Evolutionary conservation across 2,329 filamentous ascomycete genomes (phyloP).

Genomic region (Fusarium hainanense): DNA sequence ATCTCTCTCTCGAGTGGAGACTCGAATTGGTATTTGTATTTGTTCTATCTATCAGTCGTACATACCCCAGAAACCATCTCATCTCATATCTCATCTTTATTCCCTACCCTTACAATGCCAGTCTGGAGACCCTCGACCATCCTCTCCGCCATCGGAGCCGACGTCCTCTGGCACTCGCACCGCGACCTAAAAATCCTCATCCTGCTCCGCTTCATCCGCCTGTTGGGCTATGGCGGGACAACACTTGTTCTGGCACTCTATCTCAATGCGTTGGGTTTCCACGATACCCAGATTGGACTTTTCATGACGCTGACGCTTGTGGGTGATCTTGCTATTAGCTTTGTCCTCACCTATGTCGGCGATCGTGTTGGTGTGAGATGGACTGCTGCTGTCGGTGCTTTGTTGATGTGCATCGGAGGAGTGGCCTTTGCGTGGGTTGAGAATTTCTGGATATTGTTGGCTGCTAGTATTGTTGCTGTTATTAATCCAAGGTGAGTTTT

Average conservation of each 20-base stretch:
- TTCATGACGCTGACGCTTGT: constrained; percentile 42
- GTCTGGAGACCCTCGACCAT: constrained; percentile 5
- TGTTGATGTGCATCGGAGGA: constrained; percentile 35
- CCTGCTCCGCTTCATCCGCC: constrained; percentile 34
- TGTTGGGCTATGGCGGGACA: constrained; percentile 39
- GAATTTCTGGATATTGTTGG: constrained; percentile 36
- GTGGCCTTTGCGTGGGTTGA: constrained; percentile 31
- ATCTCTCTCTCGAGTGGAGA: too few species aligned
- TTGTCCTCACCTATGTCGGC: constrained; percentile 35
- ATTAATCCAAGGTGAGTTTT: constrained; percentile 33
- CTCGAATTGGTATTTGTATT: too few species aligned
- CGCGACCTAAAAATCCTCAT: constrained; percentile 37
- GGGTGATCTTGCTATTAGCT: constrained; percentile 41
- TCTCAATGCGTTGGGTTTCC: constrained; percentile 36
- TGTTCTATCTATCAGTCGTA: too few species aligned
- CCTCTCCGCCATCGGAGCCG: constrained; percentile 37
- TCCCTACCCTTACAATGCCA: constrained; percentile 3
- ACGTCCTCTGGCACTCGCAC: constrained; percentile 34
- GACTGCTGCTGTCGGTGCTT: constrained; percentile 25
- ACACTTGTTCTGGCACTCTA: constrained; percentile 39
- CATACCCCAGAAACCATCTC: too few species aligned
- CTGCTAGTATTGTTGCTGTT: constrained; percentile 34
- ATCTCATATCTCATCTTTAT: too few species aligned
- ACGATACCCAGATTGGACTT: constrained; percentile 32
- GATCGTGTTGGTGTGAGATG: constrained; percentile 33